Base-by-base conservation (phyloP, 768 basidiomycete genomes). In the Leccinellum rugosiceps region DNA sequence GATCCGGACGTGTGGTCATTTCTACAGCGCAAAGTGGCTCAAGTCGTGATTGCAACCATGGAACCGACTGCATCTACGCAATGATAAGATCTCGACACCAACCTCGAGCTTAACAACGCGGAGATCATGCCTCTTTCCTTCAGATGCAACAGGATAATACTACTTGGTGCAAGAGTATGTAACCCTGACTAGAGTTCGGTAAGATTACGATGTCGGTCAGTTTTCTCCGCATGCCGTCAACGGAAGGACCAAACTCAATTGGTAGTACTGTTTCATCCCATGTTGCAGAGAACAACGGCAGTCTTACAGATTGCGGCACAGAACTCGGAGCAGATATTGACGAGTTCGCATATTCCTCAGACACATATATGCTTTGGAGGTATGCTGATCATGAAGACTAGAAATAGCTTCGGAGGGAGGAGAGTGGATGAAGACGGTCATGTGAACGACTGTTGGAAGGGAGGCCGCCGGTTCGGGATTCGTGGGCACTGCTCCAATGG, bases 371-470 rank as follows among this genome's bases (percentile, higher is more conserved):
- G 26, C 11, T n/a, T 13, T 43, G 32, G 56, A 84, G 81, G 2
- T 74, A 77, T 55, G 78, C 78, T 11, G 74, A 80, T 60, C 64
- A 76, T 3, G 80, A 31, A 81, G 78, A 0, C 71, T 77, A 11
- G 74, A 78, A n/a, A 62, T 79, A 4, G 75, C 72, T 0, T 64
- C 74, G 47, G 70, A 76, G 58, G 71, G 83, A 57, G 72, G 78
- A 50, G 70, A 76, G 57, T 86, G 31, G 76, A 85, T 62, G 71
- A 75, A 30, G 83, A 89, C 67, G 83, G 84, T 1, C 25, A n/a
- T 83, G 87, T 75, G 8, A 78, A 78, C 0, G 53, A 60, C 14
- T 66, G 51, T 49, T 57, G 62, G 17, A 55, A 68, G 45, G 58
- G 76, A 15, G 78, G 80, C n/a, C 52, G 58, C 17, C 64, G 58